Percentiles rank a stretch among this genome's conserved stretches.
Conservation (phyloP, 306 rosid genomes). For the Crotalaria pallida region DNA sequence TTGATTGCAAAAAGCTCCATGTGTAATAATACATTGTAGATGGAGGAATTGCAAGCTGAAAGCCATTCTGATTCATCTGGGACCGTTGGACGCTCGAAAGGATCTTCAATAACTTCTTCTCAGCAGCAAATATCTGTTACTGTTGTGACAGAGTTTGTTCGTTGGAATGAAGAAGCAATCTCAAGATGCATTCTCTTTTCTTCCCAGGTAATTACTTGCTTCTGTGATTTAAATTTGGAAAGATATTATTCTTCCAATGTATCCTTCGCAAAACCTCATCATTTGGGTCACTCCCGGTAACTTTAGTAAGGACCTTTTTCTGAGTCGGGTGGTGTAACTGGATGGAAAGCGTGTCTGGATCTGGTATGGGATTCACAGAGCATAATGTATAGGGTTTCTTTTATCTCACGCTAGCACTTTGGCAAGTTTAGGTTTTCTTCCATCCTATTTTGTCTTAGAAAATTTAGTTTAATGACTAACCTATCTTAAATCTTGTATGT, state of each 20-base stretch:
- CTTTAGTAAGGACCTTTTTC: neutral
- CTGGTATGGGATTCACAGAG: neutral
- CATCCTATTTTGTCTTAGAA: neutral
- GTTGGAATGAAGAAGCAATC: conserved; percentile 99
- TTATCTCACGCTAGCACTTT: neutral
- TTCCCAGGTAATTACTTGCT: conserved; percentile 63
- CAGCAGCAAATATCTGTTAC: conserved; percentile 97
- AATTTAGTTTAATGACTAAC: neutral
- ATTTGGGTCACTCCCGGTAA: neutral
- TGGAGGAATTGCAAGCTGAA: conserved; percentile 89
- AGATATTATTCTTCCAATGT: neutral
- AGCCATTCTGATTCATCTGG: conserved; percentile 83
- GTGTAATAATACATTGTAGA: conserved; percentile 39
- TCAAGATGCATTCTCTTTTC: conserved; percentile 88
- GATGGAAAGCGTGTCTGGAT: neutral
- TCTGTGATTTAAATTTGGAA: conserved; percentile 7
- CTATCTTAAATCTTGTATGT: neutral
- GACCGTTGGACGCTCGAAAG: conserved; percentile 85
- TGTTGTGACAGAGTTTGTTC: conserved; percentile 95
- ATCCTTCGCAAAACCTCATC: neutral
- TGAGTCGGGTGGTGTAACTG: conserved; percentile 1
- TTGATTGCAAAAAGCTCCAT: conserved; percentile 17
- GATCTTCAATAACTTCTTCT: conserved; percentile 70
- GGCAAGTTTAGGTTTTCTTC: conserved; percentile 15
- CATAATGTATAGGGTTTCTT: neutral